A percentile compares a stretch with the other conserved stretches of the same genome.
These are phyloP conservation scores for Epichloe bromicola DNA, from an alignment of 2,329 filamentous ascomycete species.

Conservation along the genomic window DNA sequence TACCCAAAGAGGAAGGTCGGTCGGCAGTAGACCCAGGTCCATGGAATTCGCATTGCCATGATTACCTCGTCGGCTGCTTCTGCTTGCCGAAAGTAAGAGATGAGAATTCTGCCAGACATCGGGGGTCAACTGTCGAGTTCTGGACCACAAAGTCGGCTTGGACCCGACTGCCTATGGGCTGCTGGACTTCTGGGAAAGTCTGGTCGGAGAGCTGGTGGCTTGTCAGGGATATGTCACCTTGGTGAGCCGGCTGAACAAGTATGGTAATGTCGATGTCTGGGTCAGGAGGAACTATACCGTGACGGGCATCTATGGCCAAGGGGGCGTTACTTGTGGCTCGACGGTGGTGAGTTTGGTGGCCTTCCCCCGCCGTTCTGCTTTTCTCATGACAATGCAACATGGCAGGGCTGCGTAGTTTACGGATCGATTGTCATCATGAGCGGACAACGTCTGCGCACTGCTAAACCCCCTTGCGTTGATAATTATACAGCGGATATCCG, in stretches of 20 bases:
- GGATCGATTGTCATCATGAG: no score
- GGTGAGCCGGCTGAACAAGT: slow-evolving; percentile 47
- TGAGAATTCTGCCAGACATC: no score
- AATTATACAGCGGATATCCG: neutral
- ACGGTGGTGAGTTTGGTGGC: slow-evolving; percentile 10
- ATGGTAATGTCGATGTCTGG: slow-evolving; percentile 22
- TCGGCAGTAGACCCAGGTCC: no score
- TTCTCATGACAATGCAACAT: no score
- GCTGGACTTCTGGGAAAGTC: slow-evolving; percentile 61
- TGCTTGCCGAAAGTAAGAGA: no score
- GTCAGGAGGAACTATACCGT: slow-evolving; percentile 51
- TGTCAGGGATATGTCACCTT: slow-evolving; percentile 35
- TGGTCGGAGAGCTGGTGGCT: slow-evolving; percentile 55
- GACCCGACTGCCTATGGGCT: slow-evolving; percentile 45
- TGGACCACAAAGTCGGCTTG: slow-evolving; percentile 22
- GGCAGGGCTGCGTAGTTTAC: no score
- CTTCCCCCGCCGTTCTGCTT: no score
- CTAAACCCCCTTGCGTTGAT: neutral
- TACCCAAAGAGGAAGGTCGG: no score
- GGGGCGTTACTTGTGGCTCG: slow-evolving; percentile 48
- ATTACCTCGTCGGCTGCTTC: no score
- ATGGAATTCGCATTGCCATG: no score
- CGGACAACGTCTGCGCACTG: no score
- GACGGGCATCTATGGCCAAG: slow-evolving; percentile 48
- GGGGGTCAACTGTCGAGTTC: no score